These are phyloP conservation scores for Epicoccum nigrum DNA, from an alignment of 2,329 filamentous ascomycete genomes.

Conservation along the genomic window DNA sequence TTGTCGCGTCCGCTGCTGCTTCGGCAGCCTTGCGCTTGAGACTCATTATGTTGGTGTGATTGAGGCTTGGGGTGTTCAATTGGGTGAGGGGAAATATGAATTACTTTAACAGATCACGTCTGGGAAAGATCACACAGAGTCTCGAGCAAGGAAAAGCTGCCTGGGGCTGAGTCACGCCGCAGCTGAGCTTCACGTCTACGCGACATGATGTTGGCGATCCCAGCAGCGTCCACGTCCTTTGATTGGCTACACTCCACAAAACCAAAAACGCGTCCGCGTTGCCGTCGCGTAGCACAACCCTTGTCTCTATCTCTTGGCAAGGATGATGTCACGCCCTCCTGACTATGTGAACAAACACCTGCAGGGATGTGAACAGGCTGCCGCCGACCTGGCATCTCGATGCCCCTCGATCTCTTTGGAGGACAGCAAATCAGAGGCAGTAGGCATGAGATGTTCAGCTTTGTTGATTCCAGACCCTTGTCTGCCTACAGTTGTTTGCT, in stretches of 20 bases:
- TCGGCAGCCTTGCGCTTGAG: conserved; percentile 59
- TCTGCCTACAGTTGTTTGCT: conserved; percentile 6
- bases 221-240: not conserved
- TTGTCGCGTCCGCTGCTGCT: conserved; percentile 52
- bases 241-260: conserved; percentile 28
- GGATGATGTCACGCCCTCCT: conserved; percentile 27
- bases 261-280: conserved; percentile 17
- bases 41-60: conserved; percentile 44
- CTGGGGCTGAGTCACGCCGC: conserved; percentile 8
- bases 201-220: conserved; percentile 21
- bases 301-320: not conserved
- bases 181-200: conserved; percentile 1
- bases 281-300: conserved; percentile 2
- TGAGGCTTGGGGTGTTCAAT: not conserved
- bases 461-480: conserved; percentile 4
- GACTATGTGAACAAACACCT: not conserved
- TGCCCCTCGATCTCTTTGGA: not conserved
- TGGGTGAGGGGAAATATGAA: not conserved
- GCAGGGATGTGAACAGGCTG: conserved; percentile 30
- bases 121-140: no score
- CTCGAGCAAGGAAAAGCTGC: not conserved
- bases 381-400: conserved; percentile 3
- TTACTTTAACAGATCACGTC: no score
- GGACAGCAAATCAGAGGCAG: no score
- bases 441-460: not conserved